Percentiles rank a stretch among this genome's conserved stretches.
These are phyloP conservation scores for Backusella tuberculispora DNA, from an alignment of 192 early-diverging fungal species.

Conservation along the genomic window DNA sequence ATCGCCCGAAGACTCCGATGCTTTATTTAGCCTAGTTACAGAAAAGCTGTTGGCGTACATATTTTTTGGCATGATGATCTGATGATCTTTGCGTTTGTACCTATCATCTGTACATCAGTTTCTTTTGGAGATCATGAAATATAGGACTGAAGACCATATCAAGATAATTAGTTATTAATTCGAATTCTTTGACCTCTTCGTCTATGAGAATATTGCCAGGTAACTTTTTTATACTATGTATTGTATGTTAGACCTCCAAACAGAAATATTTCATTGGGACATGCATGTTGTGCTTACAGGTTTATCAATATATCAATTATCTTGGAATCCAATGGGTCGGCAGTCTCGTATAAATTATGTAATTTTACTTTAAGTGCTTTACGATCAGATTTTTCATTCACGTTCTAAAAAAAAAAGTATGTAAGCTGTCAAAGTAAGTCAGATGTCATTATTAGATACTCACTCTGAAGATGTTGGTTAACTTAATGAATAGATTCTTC, in stretches of 20 bases:
- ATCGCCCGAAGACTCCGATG: slow-evolving; percentile 20
- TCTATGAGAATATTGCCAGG: slow-evolving; percentile 25
- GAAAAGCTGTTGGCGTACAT: slow-evolving; percentile 1
- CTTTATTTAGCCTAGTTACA: slow-evolving; percentile 29
- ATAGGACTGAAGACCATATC: slow-evolving; percentile 7
- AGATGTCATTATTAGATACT: slow-evolving; percentile 19
- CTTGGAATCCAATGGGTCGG: slow-evolving; percentile 21
- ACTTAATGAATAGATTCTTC: slow-evolving; percentile 4
- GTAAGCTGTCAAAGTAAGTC: slow-evolving; percentile 23
- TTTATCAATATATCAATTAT: slow-evolving; percentile 25
- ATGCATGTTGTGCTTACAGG: slow-evolving; percentile 18
- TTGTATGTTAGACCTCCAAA: slow-evolving; percentile 22
- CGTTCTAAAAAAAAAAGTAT: slow-evolving; percentile 24
- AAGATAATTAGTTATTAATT: slow-evolving; percentile 23
- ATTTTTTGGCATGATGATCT: slow-evolving; percentile 18
- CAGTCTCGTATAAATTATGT: slow-evolving; percentile 20
- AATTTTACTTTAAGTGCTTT: slow-evolving; percentile 28
- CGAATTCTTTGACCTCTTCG: slow-evolving; percentile 28
- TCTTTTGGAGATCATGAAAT: slow-evolving; percentile 20
- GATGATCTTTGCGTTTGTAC: slow-evolving; percentile 29
- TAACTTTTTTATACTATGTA: slow-evolving; percentile 26
- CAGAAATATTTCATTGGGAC: slow-evolving; percentile 21
- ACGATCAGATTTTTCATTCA: slow-evolving; percentile 25
- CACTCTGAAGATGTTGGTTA: slow-evolving; percentile 26
- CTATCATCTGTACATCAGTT: slow-evolving; percentile 27